Evolutionary conservation across 164 flowering plant genomes (phyloP).

Genomic region (grape (Vitis vinifera)): ASM3070453v1 NC_081808.1:319001-319500

Average conservation of each 20-base stretch:
- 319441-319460: slow-evolving; percentile 58
- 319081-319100: no score
- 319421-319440: slow-evolving; percentile 49
- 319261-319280: slow-evolving; percentile 33
- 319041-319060: no score
- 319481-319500: slow-evolving; percentile 54
- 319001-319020: no score
- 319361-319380: slow-evolving; percentile 25
- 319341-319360: slow-evolving; percentile 51
- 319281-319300: slow-evolving; percentile 41
- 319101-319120: no score
- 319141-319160: no score
- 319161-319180: slow-evolving; percentile 19
- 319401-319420: slow-evolving; percentile 37
- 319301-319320: slow-evolving; percentile 47
- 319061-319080: no score
- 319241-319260: slow-evolving; percentile 30
- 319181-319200: slow-evolving; percentile 44
- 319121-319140: no score
- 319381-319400: slow-evolving; percentile 39
- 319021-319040: no score
- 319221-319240: slow-evolving; percentile 49
- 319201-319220: slow-evolving; percentile 62
- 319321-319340: slow-evolving; percentile 22
- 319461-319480: slow-evolving; percentile 31